A percentile compares a stretch with the other conserved stretches of the same genome.
These are phyloP conservation scores for Symmetrospora coprosmae DNA, from an alignment of 768 basidiomycete species.

Conservation along the genomic window DNA sequence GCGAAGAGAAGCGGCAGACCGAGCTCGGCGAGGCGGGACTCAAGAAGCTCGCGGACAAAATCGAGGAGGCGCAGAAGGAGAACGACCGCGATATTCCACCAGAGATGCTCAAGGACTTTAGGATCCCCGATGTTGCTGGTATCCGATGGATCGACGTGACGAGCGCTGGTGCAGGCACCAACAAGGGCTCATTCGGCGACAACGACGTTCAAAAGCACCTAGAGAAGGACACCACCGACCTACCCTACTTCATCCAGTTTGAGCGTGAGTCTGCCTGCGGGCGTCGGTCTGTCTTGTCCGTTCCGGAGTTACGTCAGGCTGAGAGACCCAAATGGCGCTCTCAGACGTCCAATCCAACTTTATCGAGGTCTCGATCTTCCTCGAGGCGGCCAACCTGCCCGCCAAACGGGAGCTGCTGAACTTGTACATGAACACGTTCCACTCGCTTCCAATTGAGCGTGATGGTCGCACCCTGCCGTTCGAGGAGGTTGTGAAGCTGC, in stretches of 20 bases:
- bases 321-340: background rate
- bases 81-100: constrained; percentile 69
- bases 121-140: constrained; percentile 74
- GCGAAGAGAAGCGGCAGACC: constrained; percentile 55
- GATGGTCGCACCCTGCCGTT: constrained; percentile 58
- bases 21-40: constrained; percentile 69
- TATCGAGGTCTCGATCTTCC: constrained; percentile 60
- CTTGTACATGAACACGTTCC: constrained; percentile 68
- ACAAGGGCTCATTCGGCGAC: background rate
- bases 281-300: no score
- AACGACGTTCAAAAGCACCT: constrained; percentile 50
- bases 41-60: constrained; percentile 49
- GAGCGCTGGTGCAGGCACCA: constrained; percentile 42
- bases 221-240: constrained; percentile 49
- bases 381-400: constrained; percentile 62
- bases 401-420: constrained; percentile 53
- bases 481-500: constrained; percentile 77
- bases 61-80: constrained; percentile 72
- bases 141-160: constrained; percentile 82
- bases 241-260: constrained; percentile 85
- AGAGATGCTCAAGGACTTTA: constrained; percentile 67
- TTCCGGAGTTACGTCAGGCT: rapidly evolving
- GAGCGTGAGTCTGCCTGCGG: constrained; percentile 47
- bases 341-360: constrained; percentile 64
- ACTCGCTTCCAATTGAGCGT: constrained; percentile 61